phyloP scores from a whole-genome alignment of 495 filamentous ascomycete species.

The Diplogelasinospora grovesii region DNA sequence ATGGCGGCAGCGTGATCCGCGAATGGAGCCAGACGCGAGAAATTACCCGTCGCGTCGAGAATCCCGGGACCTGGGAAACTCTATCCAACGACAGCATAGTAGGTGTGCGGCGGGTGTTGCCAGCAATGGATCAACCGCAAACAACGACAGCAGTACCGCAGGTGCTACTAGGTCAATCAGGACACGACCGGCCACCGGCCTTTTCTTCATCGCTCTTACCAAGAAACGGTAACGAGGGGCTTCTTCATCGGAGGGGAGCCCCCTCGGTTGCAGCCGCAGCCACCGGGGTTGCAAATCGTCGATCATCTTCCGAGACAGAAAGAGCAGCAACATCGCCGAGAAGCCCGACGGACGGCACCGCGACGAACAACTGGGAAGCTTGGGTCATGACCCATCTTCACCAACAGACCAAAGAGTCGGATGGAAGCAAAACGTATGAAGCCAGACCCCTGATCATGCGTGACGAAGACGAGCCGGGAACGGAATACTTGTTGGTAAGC shows the following conservation, averaged over 20 bases:
- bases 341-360: no score
- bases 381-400: conserved; percentile 53
- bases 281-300: conserved; percentile 21
- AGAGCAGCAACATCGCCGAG: no score
- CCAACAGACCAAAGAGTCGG: no score
- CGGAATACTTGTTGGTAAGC: conserved; percentile 55
- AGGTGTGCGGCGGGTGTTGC: conserved; percentile 30
- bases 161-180: no score
- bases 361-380: conserved; percentile 51
- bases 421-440: conserved; percentile 28
- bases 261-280: conserved; percentile 8
- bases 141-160: neutral
- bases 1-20: conserved; percentile 22
- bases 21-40: conserved; percentile 37
- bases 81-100: conserved; percentile 42
- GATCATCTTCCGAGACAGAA: no score
- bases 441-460: conserved; percentile 28
- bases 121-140: conserved; percentile 5
- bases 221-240: no score
- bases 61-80: conserved; percentile 45
- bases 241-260: no score
- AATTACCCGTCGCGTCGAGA: conserved; percentile 29
- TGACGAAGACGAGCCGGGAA: conserved; percentile 14
- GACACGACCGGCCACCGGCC: no score
- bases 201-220: no score